Conservation (phyloP, 1,284 basidiomycete species). For the Fomitiporia mediterranea region DNA sequence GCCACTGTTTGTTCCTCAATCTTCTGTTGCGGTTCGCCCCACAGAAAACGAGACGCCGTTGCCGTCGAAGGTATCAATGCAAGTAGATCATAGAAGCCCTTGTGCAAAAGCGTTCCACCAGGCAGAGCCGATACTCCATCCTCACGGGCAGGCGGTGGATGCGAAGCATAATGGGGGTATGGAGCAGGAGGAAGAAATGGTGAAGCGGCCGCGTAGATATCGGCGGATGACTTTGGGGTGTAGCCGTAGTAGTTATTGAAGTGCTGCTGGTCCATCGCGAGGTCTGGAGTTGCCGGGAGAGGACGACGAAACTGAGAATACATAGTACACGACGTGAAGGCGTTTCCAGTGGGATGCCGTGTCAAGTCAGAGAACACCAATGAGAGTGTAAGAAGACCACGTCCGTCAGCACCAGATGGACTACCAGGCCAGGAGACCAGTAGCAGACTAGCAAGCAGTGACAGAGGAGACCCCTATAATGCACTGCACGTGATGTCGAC, state of each 20-base stretch:
- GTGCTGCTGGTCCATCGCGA: conserved; percentile 24
- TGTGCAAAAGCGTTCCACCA: conserved; percentile 69
- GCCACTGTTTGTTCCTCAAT: conserved; percentile 37
- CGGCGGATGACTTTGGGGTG: conserved; percentile 31
- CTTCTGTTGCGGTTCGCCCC: conserved; percentile 39
- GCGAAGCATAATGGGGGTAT: conserved; percentile 26
- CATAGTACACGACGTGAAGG: conserved; percentile 5
- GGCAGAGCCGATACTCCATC: conserved; percentile 45
- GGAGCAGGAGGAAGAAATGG: conserved; percentile 36
- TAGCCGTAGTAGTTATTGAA: conserved; percentile 36
- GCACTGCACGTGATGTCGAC: neutral
- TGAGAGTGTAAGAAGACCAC: neutral
- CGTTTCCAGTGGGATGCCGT: neutral
- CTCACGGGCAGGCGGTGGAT: conserved; percentile 37
- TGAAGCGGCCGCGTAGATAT: conserved; percentile 40
- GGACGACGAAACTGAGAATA: conserved; percentile 31
- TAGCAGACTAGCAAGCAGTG: neutral
- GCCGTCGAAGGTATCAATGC: conserved; percentile 61
- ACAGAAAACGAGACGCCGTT: conserved; percentile 58
- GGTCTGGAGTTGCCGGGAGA: conserved; percentile 40
- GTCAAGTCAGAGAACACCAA: neutral
- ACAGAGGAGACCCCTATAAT: neutral
- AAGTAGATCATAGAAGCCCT: conserved; percentile 84
- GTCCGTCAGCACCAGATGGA: neutral
- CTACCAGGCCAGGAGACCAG: neutral